Percentiles rank a stretch among this genome's conserved stretches.
Evolutionary conservation across 2,329 filamentous ascomycete genomes (phyloP).

Genomic region (Penicillium psychrosexuale): DNA sequence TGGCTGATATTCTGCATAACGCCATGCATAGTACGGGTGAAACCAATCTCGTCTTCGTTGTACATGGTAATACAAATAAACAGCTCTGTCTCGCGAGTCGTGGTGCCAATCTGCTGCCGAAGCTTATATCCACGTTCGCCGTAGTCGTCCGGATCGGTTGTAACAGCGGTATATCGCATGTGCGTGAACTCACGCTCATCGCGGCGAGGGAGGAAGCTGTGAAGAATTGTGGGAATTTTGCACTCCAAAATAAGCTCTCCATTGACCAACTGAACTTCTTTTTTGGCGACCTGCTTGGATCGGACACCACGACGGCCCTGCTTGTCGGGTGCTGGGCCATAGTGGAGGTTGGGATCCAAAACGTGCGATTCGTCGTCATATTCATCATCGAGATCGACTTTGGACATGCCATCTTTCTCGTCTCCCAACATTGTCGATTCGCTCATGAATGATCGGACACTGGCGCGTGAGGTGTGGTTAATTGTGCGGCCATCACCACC

Average conservation of each 20-base stretch:
- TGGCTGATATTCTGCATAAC: conserved; percentile 98
- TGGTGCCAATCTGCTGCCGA: conserved; percentile 82
- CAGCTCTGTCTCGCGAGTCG: conserved; percentile 83
- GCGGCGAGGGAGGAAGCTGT: conserved; percentile 89
- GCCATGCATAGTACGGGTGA: conserved; percentile 96
- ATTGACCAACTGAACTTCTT: conserved; percentile 94
- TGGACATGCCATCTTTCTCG: conserved; percentile 44
- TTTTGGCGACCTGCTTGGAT: conserved; percentile 81
- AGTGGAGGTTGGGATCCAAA: conserved; percentile 62
- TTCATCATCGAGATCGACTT: conserved; percentile 47
- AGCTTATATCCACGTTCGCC: conserved; percentile 84
- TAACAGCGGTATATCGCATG: conserved; percentile 98
- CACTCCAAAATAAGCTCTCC: conserved; percentile 96
- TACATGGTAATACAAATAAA: conserved; percentile 99
- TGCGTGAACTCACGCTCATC: conserved; percentile 97
- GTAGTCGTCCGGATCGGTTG: conserved; percentile 94
- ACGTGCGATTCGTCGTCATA: conserved; percentile 53
- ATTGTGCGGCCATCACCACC: conserved; percentile 46
- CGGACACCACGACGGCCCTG: conserved; percentile 86
- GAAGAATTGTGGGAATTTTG: conserved; percentile 97
- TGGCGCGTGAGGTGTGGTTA: conserved; percentile 52
- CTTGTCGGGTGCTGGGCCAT: conserved; percentile 80
- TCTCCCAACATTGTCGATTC: conserved; percentile 59
- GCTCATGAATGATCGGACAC: conserved; percentile 60
- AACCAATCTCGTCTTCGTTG: conserved; percentile 95